Percentiles rank a stretch among this genome's conserved stretches.
These are phyloP conservation scores for Aspergillus sergii DNA, from an alignment of 2,329 filamentous ascomycete genomes.

Conservation along the genomic window DNA sequence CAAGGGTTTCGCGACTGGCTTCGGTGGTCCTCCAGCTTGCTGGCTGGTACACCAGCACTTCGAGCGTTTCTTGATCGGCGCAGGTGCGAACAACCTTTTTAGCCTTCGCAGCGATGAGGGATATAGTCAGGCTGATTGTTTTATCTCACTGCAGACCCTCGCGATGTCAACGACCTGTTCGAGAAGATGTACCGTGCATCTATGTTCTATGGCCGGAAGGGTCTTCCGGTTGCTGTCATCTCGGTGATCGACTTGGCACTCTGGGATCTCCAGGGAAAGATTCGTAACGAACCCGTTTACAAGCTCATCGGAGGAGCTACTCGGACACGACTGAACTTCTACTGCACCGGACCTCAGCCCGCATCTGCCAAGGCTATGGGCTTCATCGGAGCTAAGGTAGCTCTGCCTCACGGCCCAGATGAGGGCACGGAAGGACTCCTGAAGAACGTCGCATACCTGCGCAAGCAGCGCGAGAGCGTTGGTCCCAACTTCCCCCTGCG, in stretches of 20 bases:
- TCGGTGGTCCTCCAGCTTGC: slow-evolving; percentile 89
- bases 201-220: slow-evolving; percentile 96
- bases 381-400: slow-evolving; percentile 88
- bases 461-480: slow-evolving; percentile 79
- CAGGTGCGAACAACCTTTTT: slow-evolving; percentile 50
- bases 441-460: slow-evolving; percentile 89
- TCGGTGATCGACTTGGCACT: slow-evolving; percentile 91
- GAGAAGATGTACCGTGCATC: slow-evolving; percentile 96
- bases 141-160: slow-evolving; percentile 62
- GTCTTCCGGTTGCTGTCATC: slow-evolving; percentile 85
- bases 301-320: slow-evolving; percentile 92
- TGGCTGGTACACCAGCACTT: slow-evolving; percentile 95
- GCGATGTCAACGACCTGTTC: slow-evolving; percentile 88
- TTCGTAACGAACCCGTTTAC: slow-evolving; percentile 91
- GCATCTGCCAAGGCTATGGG: slow-evolving; percentile 79
- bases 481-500: slow-evolving; percentile 90
- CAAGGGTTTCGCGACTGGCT: slow-evolving; percentile 92
- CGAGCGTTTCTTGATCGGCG: slow-evolving; percentile 84
- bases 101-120: not conserved
- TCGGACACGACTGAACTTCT: slow-evolving; percentile 80
- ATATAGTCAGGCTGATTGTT: not conserved
- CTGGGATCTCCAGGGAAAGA: slow-evolving; percentile 90
- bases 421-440: slow-evolving; percentile 79
- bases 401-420: slow-evolving; percentile 84
- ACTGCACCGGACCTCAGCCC: slow-evolving; percentile 90